A percentile compares a stretch with the other conserved stretches of the same genome.
Conservation (phyloP, 208 protist species). For the Porcisia hertigi region DNA sequence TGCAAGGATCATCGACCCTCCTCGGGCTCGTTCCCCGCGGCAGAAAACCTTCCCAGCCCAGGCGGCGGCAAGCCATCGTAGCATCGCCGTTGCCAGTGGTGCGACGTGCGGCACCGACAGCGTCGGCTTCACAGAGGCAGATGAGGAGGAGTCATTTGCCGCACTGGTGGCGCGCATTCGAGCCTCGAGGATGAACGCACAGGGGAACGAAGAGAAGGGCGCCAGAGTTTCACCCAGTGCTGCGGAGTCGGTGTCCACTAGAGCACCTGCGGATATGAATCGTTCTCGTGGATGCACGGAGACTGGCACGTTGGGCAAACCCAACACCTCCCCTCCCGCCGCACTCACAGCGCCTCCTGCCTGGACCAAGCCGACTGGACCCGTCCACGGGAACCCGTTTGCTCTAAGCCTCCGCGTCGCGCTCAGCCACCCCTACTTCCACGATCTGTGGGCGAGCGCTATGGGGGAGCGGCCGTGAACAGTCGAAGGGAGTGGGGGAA, state of each 20-base stretch:
- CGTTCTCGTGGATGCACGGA: neutral
- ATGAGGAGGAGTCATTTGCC: slow-evolving; percentile 29
- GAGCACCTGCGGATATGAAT: neutral
- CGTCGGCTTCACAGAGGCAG: slow-evolving; percentile 26
- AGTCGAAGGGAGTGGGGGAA: neutral
- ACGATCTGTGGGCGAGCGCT: slow-evolving; percentile 11
- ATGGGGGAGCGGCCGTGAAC: neutral
- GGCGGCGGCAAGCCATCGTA: neutral
- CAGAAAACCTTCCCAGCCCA: neutral
- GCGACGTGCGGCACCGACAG: slow-evolving; percentile 34
- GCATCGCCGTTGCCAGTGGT: neutral
- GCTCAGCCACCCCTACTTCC: slow-evolving; percentile 22
- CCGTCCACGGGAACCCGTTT: neutral
- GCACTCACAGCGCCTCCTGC: neutral
- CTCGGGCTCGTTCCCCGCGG: neutral
- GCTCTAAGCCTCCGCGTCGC: slow-evolving; percentile 18
- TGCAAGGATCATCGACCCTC: too few species aligned
- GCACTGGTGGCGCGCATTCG: slow-evolving; percentile 26
- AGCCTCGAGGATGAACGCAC: slow-evolving; percentile 5
- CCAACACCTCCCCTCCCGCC: neutral
- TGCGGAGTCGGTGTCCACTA: neutral
- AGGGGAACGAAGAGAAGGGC: neutral
- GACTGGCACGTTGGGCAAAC: neutral
- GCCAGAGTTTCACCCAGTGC: neutral
- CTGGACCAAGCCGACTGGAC: neutral